Base-by-base conservation (phyloP, 2,329 filamentous ascomycete species). In the Dryadomyces quercivorus region DNA sequence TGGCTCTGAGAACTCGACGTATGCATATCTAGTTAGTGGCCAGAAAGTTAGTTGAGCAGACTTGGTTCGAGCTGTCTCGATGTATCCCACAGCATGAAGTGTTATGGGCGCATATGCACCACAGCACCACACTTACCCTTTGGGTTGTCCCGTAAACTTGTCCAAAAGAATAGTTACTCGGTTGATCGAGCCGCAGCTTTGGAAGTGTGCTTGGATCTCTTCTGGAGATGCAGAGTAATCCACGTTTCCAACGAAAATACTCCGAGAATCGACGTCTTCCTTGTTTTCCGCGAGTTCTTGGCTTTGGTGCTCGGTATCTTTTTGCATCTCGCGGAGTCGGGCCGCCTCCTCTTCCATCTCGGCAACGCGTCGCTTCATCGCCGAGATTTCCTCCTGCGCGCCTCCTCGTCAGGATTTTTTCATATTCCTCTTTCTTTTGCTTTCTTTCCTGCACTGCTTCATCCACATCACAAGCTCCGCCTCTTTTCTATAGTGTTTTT, bases 71-170 rank as follows among this genome's bases (percentile, higher is more conserved):
- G 26, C 26, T 31, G 26, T 8, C 26, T 31, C 26, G 26, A 5
- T 31, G 26, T 8, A 31, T 31, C 26, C 26, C 8, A 8, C 26
- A 31, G 26, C 26, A 31, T 31, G 26, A 31, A 8, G 26, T 8
- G 26, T 8, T 5, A 31, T 8, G 26, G 26, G 26, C 26, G 8
- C 26, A 8, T 31, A 8, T 4, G 8, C 26, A 31, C 26, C 26
- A 31, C 26, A 31, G 8, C 26, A 31, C 26, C 8, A 8, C 4
- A 31, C 85, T 70, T 75, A 95, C 91, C 93, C 93, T 77, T 98
- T 98, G n/a, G 93, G 93, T 75, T 97, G 91, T 60, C 93, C 93
- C 12, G 91, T 95, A 67, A 96, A 97, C 75, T 98, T 98, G 74
- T 98, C 93, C 62, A 98, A 75, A 62, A 98, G 75, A 61, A 98